Base-by-base conservation (phyloP, 2,329 filamentous ascomycete species). In the Fusarium fujikuroi region DNA sequence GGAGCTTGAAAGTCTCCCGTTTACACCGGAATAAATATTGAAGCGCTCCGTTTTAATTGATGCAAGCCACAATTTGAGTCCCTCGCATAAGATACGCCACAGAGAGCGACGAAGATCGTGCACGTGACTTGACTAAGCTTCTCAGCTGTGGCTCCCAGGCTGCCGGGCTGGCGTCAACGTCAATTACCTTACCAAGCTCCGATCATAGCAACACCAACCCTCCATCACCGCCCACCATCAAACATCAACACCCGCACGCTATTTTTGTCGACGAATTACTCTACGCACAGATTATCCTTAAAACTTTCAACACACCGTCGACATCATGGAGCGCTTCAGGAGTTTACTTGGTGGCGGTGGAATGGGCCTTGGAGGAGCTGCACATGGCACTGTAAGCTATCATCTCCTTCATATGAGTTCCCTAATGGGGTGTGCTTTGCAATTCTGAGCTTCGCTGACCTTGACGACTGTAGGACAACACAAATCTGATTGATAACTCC, bases 401-500 rank as follows among this genome's bases (percentile, higher is more conserved):
- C 37, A 62, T 53, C 36, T 47, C 57, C 52, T 61, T 54, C 60
- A 65, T 60, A 60, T 42, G 49, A 76, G 70, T 67, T 73, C 50
- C 44, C 43, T 25, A 8, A 28, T 25, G 28, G 49, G 43, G 30
- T 36, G 36, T 65, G 44, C 19, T 65, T 40, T 60, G 39, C 25
- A 14, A 56, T 32, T 16, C 6, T 23, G 62, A 23, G 25, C 57
- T n/a, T 32, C 0, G 30, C 71, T 78, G 25, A 78, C 44, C 25
- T 32, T 10, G 28, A 15, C 28, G n/a, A 42, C 53, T 40, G 9
- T 76, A 97, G 94, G 95, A 98, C 79, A 96, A 95, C 77, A 89
- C 90, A 43, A 95, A 92, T 81, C 90, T 99, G 69, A 97, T 99
- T 83, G 96, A 99, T 83, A 99, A 99, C 86, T 97, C 95, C 79